Conservation (phyloP, 176 grass and related monocot species). For the Oryza glumipatula region DNA sequence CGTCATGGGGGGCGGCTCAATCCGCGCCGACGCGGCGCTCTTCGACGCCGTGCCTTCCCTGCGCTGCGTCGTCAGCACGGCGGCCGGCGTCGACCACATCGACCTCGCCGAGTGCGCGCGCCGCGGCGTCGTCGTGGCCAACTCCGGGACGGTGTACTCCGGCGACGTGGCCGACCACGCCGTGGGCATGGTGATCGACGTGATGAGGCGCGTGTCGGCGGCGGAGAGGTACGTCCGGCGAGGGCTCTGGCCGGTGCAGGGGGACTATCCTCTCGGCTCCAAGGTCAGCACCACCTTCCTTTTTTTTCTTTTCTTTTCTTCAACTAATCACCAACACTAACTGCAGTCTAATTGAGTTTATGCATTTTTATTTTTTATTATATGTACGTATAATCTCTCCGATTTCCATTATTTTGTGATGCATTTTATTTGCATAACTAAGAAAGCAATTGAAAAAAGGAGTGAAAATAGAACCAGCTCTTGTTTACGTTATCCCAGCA, state of each 20-base stretch:
- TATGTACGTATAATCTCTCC: too few relatives aligned
- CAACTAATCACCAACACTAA: neutral
- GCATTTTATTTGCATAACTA: too few relatives aligned
- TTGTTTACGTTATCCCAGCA: too few relatives aligned
- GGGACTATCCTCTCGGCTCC: conserved; percentile 39
- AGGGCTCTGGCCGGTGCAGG: conserved; percentile 30
- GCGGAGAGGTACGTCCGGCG: conserved; percentile 32
- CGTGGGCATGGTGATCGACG: conserved; percentile 50
- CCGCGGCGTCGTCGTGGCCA: conserved; percentile 50
- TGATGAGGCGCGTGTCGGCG: conserved; percentile 43
- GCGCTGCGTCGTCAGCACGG: conserved; percentile 45
- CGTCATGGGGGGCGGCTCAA: neutral
- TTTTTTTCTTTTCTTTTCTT: neutral
- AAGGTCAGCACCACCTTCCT: conserved; percentile 28
- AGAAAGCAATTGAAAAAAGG: too few relatives aligned
- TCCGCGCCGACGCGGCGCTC: conserved; percentile 20
- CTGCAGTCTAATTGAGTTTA: neutral
- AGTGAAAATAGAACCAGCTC: too few relatives aligned
- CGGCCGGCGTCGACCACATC: conserved; percentile 54
- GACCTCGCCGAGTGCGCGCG: conserved; percentile 53
- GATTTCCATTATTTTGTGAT: too few relatives aligned
- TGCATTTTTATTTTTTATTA: too few relatives aligned
- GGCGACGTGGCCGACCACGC: conserved; percentile 49
- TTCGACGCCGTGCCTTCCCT: conserved; percentile 41
- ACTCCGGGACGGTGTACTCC: conserved; percentile 46